Evolutionary conservation across 257 asterid species (phyloP).

Genomic region (Jasminum sambac): DNA sequence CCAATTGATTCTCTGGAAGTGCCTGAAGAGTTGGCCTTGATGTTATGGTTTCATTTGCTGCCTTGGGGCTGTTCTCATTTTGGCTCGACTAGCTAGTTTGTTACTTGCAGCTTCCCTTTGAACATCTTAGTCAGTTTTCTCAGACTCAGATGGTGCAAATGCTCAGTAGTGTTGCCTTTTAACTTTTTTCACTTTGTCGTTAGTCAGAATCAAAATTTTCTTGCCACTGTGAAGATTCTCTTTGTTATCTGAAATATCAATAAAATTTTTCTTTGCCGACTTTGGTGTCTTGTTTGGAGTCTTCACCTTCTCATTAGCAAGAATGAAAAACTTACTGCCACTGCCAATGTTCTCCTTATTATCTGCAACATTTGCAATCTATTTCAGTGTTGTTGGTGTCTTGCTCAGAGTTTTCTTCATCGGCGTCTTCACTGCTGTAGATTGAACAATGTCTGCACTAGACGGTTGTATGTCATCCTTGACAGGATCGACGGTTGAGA

Average conservation of each 20-base stretch:
- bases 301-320: constrained; percentile 27
- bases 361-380: constrained; percentile 28
- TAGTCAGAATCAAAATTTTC: constrained; percentile 19
- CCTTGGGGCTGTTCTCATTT: constrained; percentile 27
- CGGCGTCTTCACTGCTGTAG: constrained; percentile 28
- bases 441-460: background rate
- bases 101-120: constrained; percentile 31
- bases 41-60: background rate
- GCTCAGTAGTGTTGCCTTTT: constrained; percentile 17
- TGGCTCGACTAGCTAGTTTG: constrained; percentile 18
- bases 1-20: constrained; percentile 39
- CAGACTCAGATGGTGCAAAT: constrained; percentile 35
- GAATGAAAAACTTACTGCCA: constrained; percentile 26
- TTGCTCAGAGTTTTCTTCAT: constrained; percentile 26
- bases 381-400: constrained; percentile 20
- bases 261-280: background rate
- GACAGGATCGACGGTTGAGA: constrained; percentile 1
- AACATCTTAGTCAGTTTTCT: constrained; percentile 42
- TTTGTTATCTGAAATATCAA: constrained; percentile 45
- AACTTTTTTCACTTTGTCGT: constrained; percentile 29
- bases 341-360: constrained; percentile 58
- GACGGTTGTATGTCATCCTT: constrained; percentile 10
- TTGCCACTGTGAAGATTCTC: constrained; percentile 49
- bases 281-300: constrained; percentile 30
- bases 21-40: constrained; percentile 50